Evolutionary conservation across 192 early-diverging fungal genomes (phyloP).

Genomic region (Coemansia sp.): DNA sequence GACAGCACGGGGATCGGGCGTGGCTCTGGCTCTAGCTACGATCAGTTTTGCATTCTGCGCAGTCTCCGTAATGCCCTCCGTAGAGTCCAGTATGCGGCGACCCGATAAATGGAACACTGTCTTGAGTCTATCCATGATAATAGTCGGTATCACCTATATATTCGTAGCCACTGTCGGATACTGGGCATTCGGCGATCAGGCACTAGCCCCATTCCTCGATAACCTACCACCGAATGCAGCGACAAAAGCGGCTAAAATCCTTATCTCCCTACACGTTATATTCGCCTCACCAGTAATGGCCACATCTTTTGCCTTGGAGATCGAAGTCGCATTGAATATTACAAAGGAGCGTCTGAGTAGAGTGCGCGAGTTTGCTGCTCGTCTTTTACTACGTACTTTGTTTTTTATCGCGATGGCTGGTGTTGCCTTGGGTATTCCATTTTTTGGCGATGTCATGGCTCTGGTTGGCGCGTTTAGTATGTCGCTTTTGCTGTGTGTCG

Average conservation of each 20-base stretch:
- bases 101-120: slow-evolving; percentile 70
- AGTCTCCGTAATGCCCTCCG: slow-evolving; percentile 78
- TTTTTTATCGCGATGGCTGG: slow-evolving; percentile 61
- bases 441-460: slow-evolving; percentile 77
- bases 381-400: slow-evolving; percentile 57
- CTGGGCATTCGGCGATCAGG: slow-evolving; percentile 67
- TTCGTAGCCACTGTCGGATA: slow-evolving; percentile 75
- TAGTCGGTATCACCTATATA: slow-evolving; percentile 69
- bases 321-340: slow-evolving; percentile 65
- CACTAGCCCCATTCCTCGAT: slow-evolving; percentile 65
- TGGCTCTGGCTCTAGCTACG: slow-evolving; percentile 72
- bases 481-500: slow-evolving; percentile 72
- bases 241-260: slow-evolving; percentile 64
- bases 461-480: slow-evolving; percentile 77
- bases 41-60: slow-evolving; percentile 81
- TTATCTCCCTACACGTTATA: slow-evolving; percentile 82
- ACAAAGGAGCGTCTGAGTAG: slow-evolving; percentile 56
- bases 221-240: slow-evolving; percentile 65
- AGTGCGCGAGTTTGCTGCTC: slow-evolving; percentile 58
- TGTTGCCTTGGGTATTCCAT: slow-evolving; percentile 71
- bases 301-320: slow-evolving; percentile 70
- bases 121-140: slow-evolving; percentile 61
- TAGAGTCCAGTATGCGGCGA: slow-evolving; percentile 74
- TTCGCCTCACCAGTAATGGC: slow-evolving; percentile 79
- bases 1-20: slow-evolving; percentile 57